Evolutionary conservation across 148 eudicot species (phyloP).

Genomic region (Pouteria glomerata): DNA sequence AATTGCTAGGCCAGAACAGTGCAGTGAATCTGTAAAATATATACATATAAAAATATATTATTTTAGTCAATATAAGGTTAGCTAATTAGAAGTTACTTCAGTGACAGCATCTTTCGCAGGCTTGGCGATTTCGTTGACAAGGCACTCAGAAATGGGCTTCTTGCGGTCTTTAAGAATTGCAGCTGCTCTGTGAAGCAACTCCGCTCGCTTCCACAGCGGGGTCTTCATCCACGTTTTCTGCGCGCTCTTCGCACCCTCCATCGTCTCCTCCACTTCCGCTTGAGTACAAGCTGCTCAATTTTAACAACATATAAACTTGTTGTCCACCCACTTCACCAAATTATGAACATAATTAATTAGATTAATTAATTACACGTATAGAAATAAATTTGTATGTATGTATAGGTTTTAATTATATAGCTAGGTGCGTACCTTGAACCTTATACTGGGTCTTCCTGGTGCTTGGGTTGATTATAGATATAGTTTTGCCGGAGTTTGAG

Average conservation of each 20-base stretch:
- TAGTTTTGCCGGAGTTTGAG: slow-evolving; percentile 46
- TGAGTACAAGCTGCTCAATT: slow-evolving; percentile 45
- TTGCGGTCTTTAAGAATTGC: slow-evolving; percentile 54
- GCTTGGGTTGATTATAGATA: slow-evolving; percentile 53
- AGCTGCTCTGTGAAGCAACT: slow-evolving; percentile 57
- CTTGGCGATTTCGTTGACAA: slow-evolving; percentile 55
- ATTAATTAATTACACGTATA: no score
- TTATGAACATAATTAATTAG: no score
- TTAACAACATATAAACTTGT: no score
- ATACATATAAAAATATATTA: no score
- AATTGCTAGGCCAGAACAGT: no score
- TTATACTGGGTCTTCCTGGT: slow-evolving; percentile 45
- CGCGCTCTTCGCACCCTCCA: slow-evolving; percentile 47
- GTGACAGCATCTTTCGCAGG: slow-evolving; percentile 57
- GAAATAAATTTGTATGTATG: not conserved
- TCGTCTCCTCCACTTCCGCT: slow-evolving; percentile 56
- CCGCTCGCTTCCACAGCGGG: slow-evolving; percentile 62
- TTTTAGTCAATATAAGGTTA: no score
- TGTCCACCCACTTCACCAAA: no score
- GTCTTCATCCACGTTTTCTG: slow-evolving; percentile 61
- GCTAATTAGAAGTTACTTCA: slow-evolving; percentile 26
- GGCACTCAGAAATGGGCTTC: slow-evolving; percentile 42
- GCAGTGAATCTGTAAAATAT: no score
- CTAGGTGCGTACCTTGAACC: slow-evolving; percentile 42
- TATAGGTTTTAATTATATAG: no score